Base-by-base conservation (phyloP, 2,329 filamentous ascomycete species). In the Metarhizium guizhouense region DNA sequence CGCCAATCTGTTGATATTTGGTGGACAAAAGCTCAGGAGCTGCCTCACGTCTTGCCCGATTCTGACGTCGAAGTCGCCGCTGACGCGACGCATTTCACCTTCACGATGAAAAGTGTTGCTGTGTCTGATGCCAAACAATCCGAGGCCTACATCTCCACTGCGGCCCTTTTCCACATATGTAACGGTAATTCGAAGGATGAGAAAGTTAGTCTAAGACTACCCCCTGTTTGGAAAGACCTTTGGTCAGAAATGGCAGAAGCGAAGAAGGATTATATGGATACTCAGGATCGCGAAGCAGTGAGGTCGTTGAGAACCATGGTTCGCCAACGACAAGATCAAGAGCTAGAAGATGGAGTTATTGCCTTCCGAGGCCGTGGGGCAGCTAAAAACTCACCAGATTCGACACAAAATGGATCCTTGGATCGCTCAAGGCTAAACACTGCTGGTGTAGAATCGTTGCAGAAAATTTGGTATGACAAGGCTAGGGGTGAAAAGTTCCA, bases 81-180 rank as follows among this genome's bases (percentile, higher is more conserved):
- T 11, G 73, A 75, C 14, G 73, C 80, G 5, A 78, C 71, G 18
- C 75, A 76, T 38, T 83, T 86, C 29, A 81, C 75, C 11, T 84
- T 94, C 61, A 87, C 85, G 47, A 96, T 96, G 87, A 77, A 74
- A 4, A 78, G 79, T 0, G 71, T 95, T 47, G 87, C 90, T 11
- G 87, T 90, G 0, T 83, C 90, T 0, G 87, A 90, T 54, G 62
- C 77, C 13, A 84, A 85, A 60, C 92, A 99, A 67, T 95, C 94
- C 6, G 92, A 97, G 69, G 86, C 86, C 1, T 97, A 86, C 62
- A 80, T 94, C 47, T 88, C 91, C 6, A 95, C 91, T 0, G 78
- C 83, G 13, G 90, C 88, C 2, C 73, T 99, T 1, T 96, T 95
- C 67, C 79, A 88, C 45, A 77, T 95, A 0, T 96, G 91, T 60